A percentile compares a stretch with the other conserved stretches of the same genome.
These are phyloP conservation scores for Didymella exigua DNA, from an alignment of 2,329 filamentous ascomycete species.

Conservation along the genomic window DNA sequence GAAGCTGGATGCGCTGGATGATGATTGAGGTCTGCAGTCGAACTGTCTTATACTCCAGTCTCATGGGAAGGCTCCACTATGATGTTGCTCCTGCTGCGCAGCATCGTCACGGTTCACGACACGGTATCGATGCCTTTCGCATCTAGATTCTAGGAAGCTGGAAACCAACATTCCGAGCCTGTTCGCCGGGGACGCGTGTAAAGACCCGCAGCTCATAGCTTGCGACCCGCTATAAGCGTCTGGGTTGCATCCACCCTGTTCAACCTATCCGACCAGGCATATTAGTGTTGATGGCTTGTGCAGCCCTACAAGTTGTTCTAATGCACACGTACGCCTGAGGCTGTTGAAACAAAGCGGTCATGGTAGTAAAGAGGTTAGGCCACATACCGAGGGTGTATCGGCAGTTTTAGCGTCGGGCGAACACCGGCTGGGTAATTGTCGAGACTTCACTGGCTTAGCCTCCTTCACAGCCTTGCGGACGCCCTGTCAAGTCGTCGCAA, in stretches of 20 bases:
- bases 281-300: slow-evolving; percentile 6
- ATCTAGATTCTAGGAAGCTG: slow-evolving; percentile 1
- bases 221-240: not conserved
- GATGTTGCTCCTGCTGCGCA: not conserved
- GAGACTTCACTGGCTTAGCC: not conserved
- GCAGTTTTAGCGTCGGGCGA: slow-evolving; percentile 6
- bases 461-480: not conserved
- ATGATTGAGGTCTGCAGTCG: not conserved
- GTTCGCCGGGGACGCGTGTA: slow-evolving; percentile 15
- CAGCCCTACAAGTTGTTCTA: not conserved
- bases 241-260: not conserved
- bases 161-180: slow-evolving; percentile 7
- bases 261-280: not conserved
- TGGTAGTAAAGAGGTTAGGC: not conserved
- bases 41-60: slow-evolving; percentile 4
- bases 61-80: not conserved
- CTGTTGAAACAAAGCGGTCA: slow-evolving; percentile 19
- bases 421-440: not conserved
- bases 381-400: slow-evolving; percentile 5
- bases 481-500: slow-evolving; percentile 13
- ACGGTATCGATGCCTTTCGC: too few species aligned
- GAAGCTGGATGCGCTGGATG: not conserved
- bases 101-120: slow-evolving; percentile 18
- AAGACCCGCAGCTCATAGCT: slow-evolving; percentile 4
- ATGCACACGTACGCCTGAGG: slow-evolving; percentile 19